phyloP scores from a whole-genome alignment of 2,329 filamentous ascomycete genomes.

The Ophiostoma angusticollis region DNA sequence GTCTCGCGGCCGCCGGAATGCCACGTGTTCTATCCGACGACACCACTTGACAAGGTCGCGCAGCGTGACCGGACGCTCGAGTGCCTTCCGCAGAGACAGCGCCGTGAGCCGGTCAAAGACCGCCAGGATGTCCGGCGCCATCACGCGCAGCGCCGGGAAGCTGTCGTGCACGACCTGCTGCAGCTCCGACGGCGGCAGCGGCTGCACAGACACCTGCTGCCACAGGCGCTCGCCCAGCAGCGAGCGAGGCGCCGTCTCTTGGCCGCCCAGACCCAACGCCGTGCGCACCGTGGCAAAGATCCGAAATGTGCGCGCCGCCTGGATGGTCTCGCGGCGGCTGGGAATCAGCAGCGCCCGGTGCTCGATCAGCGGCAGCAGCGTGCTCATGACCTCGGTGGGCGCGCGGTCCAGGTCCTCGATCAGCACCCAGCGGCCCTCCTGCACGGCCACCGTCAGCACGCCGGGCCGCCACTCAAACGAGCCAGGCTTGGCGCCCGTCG shows the following conservation, averaged over 20 bases:
- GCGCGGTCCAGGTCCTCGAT: constrained; percentile 95
- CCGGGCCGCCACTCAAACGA: constrained; percentile 88
- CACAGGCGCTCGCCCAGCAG: constrained; percentile 81
- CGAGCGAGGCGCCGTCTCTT: constrained; percentile 52
- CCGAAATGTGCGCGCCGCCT: constrained; percentile 72
- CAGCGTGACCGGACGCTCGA: constrained; percentile 39
- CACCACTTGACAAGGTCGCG: constrained; percentile 86
- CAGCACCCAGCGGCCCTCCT: constrained; percentile 88
- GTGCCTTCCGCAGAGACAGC: constrained; percentile 14
- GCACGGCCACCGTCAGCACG: constrained; percentile 84
- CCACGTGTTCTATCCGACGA: constrained; percentile 54
- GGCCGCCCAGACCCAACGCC: constrained; percentile 52
- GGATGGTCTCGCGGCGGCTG: constrained; percentile 73
- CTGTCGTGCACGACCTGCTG: constrained; percentile 57
- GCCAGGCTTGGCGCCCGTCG: constrained; percentile 73
- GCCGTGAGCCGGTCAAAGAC: constrained; percentile 43
- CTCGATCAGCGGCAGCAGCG: constrained; percentile 83
- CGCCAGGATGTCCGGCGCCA: constrained; percentile 43
- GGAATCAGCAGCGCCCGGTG: constrained; percentile 82
- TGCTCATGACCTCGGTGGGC: constrained; percentile 88
- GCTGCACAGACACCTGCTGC: constrained; percentile 58
- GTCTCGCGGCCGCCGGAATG: constrained; percentile 31
- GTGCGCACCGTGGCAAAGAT: constrained; percentile 87
- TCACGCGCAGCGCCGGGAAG: constrained; percentile 56
- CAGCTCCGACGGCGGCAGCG: constrained; percentile 57